Evolutionary conservation across 495 filamentous ascomycete genomes (phyloP).

Genomic region (Pyrenula aspistea): DNA sequence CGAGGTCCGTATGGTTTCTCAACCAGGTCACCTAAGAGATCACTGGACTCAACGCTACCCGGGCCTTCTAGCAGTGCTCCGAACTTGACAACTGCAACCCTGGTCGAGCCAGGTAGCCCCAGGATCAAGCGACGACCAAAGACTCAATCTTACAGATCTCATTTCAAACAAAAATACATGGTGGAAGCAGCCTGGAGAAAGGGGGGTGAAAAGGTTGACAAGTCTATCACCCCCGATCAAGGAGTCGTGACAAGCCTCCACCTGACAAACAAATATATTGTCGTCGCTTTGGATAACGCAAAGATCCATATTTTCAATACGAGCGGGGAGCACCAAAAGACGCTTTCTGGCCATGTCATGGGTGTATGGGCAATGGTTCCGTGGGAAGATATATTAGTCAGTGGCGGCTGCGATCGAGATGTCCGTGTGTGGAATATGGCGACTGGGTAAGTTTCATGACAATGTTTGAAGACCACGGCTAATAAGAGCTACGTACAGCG

Average conservation of each 20-base stretch:
- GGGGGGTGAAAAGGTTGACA: constrained; percentile 63
- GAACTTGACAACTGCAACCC: constrained; percentile 4
- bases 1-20: neutral
- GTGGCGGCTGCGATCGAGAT: constrained; percentile 92
- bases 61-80: constrained; percentile 1
- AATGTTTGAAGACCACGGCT: constrained; percentile 2
- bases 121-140: constrained; percentile 27
- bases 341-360: constrained; percentile 92
- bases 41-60: constrained; percentile 1
- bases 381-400: constrained; percentile 90
- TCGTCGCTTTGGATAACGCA: constrained; percentile 94
- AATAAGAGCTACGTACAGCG: constrained; percentile 25
- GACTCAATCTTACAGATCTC: constrained; percentile 70
- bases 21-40: neutral
- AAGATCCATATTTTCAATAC: constrained; percentile 97
- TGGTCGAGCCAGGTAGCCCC: constrained; percentile 11
- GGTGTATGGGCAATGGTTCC: constrained; percentile 99
- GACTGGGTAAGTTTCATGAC: constrained; percentile 58
- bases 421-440: constrained; percentile 96
- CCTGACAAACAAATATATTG: constrained; percentile 88
- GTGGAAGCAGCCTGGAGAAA: constrained; percentile 95
- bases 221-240: constrained; percentile 87
- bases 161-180: constrained; percentile 95
- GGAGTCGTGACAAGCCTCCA: constrained; percentile 95
- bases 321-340: constrained; percentile 75